Evolutionary conservation across 768 basidiomycete genomes (phyloP).

Genomic region (Termitomyces sp.): DNA sequence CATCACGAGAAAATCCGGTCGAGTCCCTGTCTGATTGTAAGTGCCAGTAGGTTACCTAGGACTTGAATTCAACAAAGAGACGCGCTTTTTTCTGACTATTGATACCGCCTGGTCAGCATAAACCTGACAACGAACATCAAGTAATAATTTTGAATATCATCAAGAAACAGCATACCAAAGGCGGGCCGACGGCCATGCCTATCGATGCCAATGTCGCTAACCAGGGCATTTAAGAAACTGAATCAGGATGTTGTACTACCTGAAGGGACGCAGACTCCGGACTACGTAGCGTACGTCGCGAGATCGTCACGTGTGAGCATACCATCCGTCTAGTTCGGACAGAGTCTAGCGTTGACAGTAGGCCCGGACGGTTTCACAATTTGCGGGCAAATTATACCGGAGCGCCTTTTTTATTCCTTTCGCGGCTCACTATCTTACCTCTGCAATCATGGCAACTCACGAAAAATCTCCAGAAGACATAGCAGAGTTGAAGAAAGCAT

Average conservation of each 20-base stretch:
- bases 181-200: conserved; percentile 83
- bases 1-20: conserved; percentile 81
- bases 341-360: background rate
- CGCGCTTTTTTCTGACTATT: conserved; percentile 72
- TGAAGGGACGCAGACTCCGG: no score
- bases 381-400: background rate
- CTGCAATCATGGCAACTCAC: conserved; percentile 3
- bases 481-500: conserved; percentile 27
- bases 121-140: conserved; percentile 35
- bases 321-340: background rate
- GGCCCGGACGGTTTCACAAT: background rate
- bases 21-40: conserved; percentile 50
- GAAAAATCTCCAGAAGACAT: conserved; percentile 18
- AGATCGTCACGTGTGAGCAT: background rate
- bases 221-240: conserved; percentile 38
- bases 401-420: background rate
- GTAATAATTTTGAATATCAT: background rate
- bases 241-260: background rate
- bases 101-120: conserved; percentile 80
- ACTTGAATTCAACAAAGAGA: conserved; percentile 5
- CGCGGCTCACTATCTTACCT: background rate
- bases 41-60: background rate
- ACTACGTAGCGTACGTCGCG: no score
- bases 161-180: conserved; percentile 37
- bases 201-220: conserved; percentile 62